Conservation (phyloP, 768 basidiomycete genomes). For the Xerocomellus chrysenteron region DNA sequence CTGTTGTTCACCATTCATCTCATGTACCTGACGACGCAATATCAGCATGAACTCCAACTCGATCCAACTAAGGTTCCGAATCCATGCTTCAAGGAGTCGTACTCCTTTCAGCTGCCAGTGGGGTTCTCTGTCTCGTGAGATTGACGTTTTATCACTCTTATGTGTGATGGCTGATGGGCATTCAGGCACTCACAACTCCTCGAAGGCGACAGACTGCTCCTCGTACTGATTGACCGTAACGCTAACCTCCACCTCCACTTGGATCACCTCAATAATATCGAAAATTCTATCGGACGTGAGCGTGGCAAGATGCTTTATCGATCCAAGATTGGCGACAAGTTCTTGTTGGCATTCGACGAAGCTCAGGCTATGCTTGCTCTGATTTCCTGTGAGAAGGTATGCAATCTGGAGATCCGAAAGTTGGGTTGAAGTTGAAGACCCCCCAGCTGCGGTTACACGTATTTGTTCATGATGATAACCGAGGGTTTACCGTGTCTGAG, state of each 20-base stretch:
- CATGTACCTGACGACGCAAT: slow-evolving; percentile 31
- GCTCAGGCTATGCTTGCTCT: slow-evolving; percentile 47
- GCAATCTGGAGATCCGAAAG: neutral
- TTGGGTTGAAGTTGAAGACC: neutral
- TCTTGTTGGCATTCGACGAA: slow-evolving; percentile 53
- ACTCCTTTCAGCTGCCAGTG: slow-evolving; percentile 24
- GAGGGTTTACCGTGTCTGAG: slow-evolving; percentile 35
- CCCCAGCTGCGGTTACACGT: slow-evolving; percentile 42
- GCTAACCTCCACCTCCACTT: slow-evolving; percentile 38
- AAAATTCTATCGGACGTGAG: slow-evolving; percentile 33
- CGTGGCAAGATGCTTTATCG: slow-evolving; percentile 38
- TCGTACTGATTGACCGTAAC: slow-evolving; percentile 37
- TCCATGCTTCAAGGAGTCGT: slow-evolving; percentile 27
- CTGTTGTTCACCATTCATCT: slow-evolving; percentile 27
- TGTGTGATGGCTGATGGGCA: neutral
- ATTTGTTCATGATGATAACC: slow-evolving; percentile 49
- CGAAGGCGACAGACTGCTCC: slow-evolving; percentile 37
- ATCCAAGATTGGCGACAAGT: slow-evolving; percentile 47
- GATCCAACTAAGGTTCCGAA: slow-evolving; percentile 18
- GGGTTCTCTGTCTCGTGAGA: slow-evolving; percentile 28
- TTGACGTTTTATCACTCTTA: neutral
- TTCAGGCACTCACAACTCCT: slow-evolving; percentile 43
- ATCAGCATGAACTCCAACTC: slow-evolving; percentile 30
- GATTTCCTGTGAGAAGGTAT: slow-evolving; percentile 44
- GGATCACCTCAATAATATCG: slow-evolving; percentile 35